phyloP scores from a whole-genome alignment of 495 filamentous ascomycete genomes.

The Cercophora samala region DNA sequence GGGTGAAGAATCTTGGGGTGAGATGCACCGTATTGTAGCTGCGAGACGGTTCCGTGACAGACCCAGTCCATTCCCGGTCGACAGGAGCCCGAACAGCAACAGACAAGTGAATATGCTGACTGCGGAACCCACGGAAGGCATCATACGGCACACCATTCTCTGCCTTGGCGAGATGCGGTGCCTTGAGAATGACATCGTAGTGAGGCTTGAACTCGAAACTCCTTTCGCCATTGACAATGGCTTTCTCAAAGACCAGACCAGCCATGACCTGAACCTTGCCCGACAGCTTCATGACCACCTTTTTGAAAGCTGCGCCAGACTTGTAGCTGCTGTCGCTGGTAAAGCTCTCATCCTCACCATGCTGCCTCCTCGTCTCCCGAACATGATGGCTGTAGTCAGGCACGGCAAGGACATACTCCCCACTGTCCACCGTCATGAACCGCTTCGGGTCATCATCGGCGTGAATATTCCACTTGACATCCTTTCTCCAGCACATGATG shows the following conservation, averaged over 20 bases:
- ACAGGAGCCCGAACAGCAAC: constrained; percentile 81
- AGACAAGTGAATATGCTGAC: constrained; percentile 92
- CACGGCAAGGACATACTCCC: constrained; percentile 88
- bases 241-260: constrained; percentile 87
- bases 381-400: constrained; percentile 91
- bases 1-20: constrained; percentile 91
- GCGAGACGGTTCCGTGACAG: constrained; percentile 65
- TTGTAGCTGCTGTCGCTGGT: constrained; percentile 63
- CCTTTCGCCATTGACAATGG: constrained; percentile 58
- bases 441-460: constrained; percentile 78
- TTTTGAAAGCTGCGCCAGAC: constrained; percentile 81
- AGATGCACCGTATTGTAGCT: constrained; percentile 96
- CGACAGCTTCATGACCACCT: constrained; percentile 96
- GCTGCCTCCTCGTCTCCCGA: constrained; percentile 57
- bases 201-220: constrained; percentile 88
- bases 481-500: constrained; percentile 94
- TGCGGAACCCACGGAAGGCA: constrained; percentile 89
- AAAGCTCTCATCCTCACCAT: constrained; percentile 60
- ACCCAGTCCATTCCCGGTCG: constrained; percentile 72
- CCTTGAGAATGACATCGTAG: constrained; percentile 83
- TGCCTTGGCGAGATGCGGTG: constrained; percentile 66
- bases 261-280: constrained; percentile 89
- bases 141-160: constrained; percentile 65
- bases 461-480: constrained; percentile 82
- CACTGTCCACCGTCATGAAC: constrained; percentile 94